Conservation (phyloP, 2,329 filamentous ascomycete species). For the Cordyceps farinosa region DNA sequence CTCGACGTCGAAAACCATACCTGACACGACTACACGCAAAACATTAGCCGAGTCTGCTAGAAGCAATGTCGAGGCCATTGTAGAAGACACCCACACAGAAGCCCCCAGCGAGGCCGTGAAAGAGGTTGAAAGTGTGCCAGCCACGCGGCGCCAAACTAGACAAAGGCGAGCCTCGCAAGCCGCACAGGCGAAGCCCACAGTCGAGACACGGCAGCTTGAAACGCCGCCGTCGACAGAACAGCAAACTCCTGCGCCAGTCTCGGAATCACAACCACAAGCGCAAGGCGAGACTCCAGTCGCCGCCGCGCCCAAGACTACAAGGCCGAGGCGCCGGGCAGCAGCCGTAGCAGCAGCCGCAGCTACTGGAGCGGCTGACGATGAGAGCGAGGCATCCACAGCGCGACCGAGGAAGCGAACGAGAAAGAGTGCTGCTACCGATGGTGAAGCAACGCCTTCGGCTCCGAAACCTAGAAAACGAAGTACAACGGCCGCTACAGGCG, state of each 20-base stretch:
- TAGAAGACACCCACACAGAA: neutral
- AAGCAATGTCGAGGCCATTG: neutral
- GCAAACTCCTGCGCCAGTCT: neutral
- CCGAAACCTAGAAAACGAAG: conserved; percentile 12
- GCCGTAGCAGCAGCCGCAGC: neutral
- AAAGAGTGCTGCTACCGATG: neutral
- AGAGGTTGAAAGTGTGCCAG: neutral
- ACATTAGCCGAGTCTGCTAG: neutral
- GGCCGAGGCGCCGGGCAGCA: conserved; percentile 4
- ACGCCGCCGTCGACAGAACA: conserved; percentile 8
- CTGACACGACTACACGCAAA: neutral
- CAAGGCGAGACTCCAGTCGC: neutral
- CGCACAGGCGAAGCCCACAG: neutral
- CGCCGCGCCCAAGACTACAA: neutral
- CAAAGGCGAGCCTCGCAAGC: conserved; percentile 14
- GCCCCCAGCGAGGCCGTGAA: neutral
- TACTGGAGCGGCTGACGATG: neutral
- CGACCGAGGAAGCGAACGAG: conserved; percentile 17
- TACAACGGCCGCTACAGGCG: conserved; percentile 14
- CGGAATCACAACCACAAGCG: conserved; percentile 5
- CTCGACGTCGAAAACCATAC: neutral
- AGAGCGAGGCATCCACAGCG: neutral
- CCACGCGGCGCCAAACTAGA: conserved; percentile 11
- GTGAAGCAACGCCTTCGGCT: neutral
- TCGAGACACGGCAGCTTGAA: conserved; percentile 1